phyloP scores from a whole-genome alignment of 352 stramenopile genomes.

The Peronospora tabacina region DNA sequence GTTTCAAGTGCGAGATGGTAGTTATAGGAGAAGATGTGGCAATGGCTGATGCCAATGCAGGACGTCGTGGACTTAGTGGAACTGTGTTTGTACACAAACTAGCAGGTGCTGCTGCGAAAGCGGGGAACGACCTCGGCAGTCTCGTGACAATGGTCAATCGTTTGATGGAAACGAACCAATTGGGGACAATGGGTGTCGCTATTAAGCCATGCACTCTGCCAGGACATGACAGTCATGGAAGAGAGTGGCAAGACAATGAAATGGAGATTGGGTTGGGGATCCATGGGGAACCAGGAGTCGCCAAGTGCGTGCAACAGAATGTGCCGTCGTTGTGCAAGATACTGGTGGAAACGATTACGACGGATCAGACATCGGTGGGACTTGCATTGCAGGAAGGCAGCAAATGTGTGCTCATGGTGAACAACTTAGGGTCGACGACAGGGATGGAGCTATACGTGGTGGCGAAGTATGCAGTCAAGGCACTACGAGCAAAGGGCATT shows the following conservation, averaged over 20 bases:
- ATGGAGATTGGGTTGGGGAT: conserved; percentile 95
- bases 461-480: conserved; percentile 66
- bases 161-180: conserved; percentile 44
- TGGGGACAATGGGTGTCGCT: conserved; percentile 93
- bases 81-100: conserved; percentile 97
- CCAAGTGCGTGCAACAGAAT: conserved; percentile 51
- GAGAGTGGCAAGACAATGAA: conserved; percentile 50
- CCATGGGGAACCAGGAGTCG: conserved; percentile 87
- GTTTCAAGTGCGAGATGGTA: conserved; percentile 90
- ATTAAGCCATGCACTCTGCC: conserved; percentile 93
- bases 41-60: conserved; percentile 90
- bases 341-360: conserved; percentile 50
- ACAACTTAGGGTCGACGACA: conserved; percentile 93
- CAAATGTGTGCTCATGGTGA: conserved; percentile 87
- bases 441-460: conserved; percentile 95
- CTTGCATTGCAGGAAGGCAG: conserved; percentile 33
- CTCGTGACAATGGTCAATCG: conserved; percentile 61
- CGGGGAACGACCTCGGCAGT: conserved; percentile 67
- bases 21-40: conserved; percentile 93
- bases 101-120: conserved; percentile 83
- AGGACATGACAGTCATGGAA: conserved; percentile 60
- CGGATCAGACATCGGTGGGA: conserved; percentile 27
- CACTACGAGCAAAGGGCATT: conserved; percentile 50
- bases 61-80: conserved; percentile 93
- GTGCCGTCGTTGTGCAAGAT: conserved; percentile 40